Evolutionary conservation across 2,329 filamentous ascomycete genomes (phyloP), one percentile per base, ranked within the genome.

Genomic region (Xylariaceae sp.): DNA sequence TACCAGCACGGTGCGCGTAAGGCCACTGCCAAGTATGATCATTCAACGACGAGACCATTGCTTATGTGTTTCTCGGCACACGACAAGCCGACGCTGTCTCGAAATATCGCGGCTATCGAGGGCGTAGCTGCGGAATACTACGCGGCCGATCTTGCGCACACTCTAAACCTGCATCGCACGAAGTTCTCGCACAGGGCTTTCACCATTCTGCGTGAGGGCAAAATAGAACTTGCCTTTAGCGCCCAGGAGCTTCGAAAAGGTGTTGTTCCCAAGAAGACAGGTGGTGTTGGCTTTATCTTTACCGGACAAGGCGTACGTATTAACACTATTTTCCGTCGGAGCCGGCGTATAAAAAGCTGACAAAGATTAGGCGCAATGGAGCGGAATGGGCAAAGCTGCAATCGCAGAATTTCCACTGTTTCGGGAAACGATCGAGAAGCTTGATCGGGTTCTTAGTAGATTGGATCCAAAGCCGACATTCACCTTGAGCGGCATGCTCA

Each of bases 281-380:
- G 42, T 4, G 40, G 11, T 4, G 40, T 55, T 31, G 55, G 52
- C 5, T 61, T 61, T 31, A 56, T 67, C 1, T 68, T 68, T 49
- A 65, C 65, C 12, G 66, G 66, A 12, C 66, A 68, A 32, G 67
- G 67, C 6, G 56, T 57, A 50, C 9, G 55, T 57, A 52, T 44
- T 29, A 7, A 11, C 4, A 1, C 19, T 7, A 26, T 34, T 29
- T 26, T 9, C 11, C 19, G 26, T 5, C 12, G 6, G 4, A 11
- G 34, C 19, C 7, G 4, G 27, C 35, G 3, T 30, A 47, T 51
- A 29, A 40, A 35, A 3, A 31, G 52, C 48, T 55, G 11, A 48
- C 32, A 12, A 29, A 40, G 9, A 26, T 42, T n/a, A 57, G 34
- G 64, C 67, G 1, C 66, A 69, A 54, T 69, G 66, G 65, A 32